Percentiles rank a stretch among this genome's conserved stretches.
These are phyloP conservation scores for Metschnikowia anglica DNA, from an alignment of 805 yeast genomes.

Conservation along the genomic window DNA sequence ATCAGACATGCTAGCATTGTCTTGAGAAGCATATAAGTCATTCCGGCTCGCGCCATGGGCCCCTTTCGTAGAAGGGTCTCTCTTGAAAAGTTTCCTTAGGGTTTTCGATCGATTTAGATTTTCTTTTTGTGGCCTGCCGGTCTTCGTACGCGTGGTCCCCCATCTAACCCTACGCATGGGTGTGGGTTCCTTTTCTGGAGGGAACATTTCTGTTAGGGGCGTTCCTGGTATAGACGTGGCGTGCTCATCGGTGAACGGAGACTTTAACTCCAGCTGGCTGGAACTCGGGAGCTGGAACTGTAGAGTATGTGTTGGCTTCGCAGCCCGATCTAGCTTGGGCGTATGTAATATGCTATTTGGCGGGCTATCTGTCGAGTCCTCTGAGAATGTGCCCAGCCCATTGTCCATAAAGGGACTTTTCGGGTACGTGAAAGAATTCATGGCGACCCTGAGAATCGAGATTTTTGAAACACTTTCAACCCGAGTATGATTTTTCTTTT, in stretches of 20 bases:
- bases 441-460: conserved; percentile 4
- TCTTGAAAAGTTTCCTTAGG: conserved; percentile 41
- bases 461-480: background rate
- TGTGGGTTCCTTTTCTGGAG: conserved; percentile 27
- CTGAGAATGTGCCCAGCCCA: conserved; percentile 13
- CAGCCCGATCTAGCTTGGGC: conserved; percentile 20
- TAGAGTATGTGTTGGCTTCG: conserved; percentile 26
- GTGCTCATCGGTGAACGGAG: conserved; percentile 28
- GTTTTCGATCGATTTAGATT: conserved; percentile 59
- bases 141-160: conserved; percentile 83
- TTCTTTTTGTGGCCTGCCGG: conserved; percentile 58
- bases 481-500: too few species aligned
- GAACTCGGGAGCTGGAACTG: conserved; percentile 32
- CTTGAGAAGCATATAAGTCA: conserved; percentile 16
- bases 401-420: conserved; percentile 20
- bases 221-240: conserved; percentile 12
- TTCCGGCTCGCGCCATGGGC: background rate
- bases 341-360: conserved; percentile 13
- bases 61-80: conserved; percentile 18
- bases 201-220: conserved; percentile 15
- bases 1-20: conserved; percentile 2
- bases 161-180: conserved; percentile 79
- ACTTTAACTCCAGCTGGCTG: conserved; percentile 12
- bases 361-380: conserved; percentile 3
- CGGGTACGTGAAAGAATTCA: conserved; percentile 20